phyloP scores from a whole-genome alignment of 768 basidiomycete species.

The Tricholoma hemisulphureum region DNA sequence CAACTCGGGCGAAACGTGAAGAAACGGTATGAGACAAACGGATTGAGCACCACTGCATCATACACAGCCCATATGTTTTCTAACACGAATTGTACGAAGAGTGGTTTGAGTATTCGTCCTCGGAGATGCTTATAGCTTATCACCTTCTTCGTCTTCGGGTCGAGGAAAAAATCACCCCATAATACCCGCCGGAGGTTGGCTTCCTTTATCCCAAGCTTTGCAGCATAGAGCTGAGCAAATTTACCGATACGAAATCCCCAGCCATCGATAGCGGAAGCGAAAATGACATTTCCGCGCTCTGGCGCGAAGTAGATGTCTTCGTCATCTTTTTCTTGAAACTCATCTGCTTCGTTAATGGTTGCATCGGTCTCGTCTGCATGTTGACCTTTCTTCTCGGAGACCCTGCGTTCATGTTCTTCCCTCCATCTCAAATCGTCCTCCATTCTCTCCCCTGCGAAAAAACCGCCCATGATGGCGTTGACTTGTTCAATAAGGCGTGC shows the following conservation, averaged over 20 bases:
- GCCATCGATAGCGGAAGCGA: conserved; percentile 93
- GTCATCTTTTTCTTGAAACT: conserved; percentile 94
- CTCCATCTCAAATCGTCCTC: conserved; percentile 93
- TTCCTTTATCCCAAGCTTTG: conserved; percentile 90
- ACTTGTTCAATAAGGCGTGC: conserved; percentile 92
- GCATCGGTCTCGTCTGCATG: conserved; percentile 66
- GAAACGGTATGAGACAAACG: conserved; percentile 55
- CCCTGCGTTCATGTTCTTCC: conserved; percentile 83
- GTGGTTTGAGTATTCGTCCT: conserved; percentile 84
- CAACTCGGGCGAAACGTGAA: conserved; percentile 9
- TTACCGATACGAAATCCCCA: conserved; percentile 96
- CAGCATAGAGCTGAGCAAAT: conserved; percentile 90
- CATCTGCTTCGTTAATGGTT: conserved; percentile 54
- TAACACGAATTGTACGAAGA: conserved; percentile 96
- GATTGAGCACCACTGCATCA: conserved; percentile 82
- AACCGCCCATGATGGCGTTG: conserved; percentile 96
- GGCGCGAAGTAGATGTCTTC: conserved; percentile 98
- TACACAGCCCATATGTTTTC: conserved; percentile 99
- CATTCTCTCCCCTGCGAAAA: conserved; percentile 95
- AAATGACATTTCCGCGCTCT: conserved; percentile 92
- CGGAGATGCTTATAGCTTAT: conserved; percentile 88
- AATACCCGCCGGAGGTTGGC: conserved; percentile 78
- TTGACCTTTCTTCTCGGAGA: conserved; percentile 72
- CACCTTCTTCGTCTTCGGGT: conserved; percentile 92
- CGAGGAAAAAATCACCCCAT: conserved; percentile 98